These are phyloP conservation scores for Abrus precatorius DNA, from an alignment of 306 rosid species.

Conservation along the genomic window DNA sequence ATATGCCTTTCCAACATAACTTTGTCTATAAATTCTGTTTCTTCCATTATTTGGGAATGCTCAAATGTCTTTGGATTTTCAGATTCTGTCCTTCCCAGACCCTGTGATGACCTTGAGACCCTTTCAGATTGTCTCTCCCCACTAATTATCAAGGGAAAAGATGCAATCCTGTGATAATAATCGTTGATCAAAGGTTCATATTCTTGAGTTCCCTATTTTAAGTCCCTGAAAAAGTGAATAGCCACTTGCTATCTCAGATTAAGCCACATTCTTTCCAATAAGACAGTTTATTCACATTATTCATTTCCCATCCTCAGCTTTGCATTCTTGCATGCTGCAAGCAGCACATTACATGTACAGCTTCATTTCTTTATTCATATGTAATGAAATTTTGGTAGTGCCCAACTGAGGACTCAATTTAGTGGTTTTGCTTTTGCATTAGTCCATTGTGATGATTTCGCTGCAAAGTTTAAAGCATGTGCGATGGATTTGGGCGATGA, in stretches of 20 bases:
- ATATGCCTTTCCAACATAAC: slow-evolving; percentile 82
- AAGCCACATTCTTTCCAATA: slow-evolving; percentile 75
- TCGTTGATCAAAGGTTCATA: slow-evolving; percentile 48
- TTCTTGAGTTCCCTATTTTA: slow-evolving; percentile 32
- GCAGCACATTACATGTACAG: slow-evolving; percentile 83
- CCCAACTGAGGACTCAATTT: slow-evolving; percentile 50
- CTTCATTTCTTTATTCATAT: slow-evolving; percentile 85
- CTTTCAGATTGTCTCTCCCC: slow-evolving; percentile 62
- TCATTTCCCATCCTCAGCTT: slow-evolving; percentile 58
- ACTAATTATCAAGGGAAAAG: slow-evolving; percentile 48
- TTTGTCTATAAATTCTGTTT: slow-evolving; percentile 60
- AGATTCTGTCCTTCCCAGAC: slow-evolving; percentile 75
- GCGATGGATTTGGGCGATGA: slow-evolving; percentile 52
- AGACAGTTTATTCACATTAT: slow-evolving; percentile 61
- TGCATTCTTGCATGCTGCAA: slow-evolving; percentile 65
- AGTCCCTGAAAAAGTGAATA: slow-evolving; percentile 49
- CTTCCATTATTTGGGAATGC: slow-evolving; percentile 79
- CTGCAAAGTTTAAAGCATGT: slow-evolving; percentile 47
- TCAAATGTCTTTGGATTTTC: slow-evolving; percentile 84
- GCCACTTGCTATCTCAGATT: slow-evolving; percentile 51
- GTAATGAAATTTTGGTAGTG: slow-evolving; percentile 95
- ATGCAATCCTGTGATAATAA: slow-evolving; percentile 52
- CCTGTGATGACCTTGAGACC: slow-evolving; percentile 71
- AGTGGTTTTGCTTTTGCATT: slow-evolving; percentile 44
- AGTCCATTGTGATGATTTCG: slow-evolving; percentile 47